Evolutionary conservation across 2,329 filamentous ascomycete genomes (phyloP).

Genomic region (Aphanoascus verrucosus): DNA sequence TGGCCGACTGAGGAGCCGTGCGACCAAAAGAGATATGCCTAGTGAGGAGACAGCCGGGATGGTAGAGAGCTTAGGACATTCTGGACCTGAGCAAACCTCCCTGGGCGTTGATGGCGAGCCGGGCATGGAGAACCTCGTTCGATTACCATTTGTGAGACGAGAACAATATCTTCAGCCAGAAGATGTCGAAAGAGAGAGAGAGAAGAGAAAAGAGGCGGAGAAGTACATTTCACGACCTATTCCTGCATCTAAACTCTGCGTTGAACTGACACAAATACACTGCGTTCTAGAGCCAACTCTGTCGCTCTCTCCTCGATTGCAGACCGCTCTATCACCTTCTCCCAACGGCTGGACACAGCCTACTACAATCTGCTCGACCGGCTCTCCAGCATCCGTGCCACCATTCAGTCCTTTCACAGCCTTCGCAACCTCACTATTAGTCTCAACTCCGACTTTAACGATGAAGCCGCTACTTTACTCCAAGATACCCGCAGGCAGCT

Average conservation of each 20-base stretch:
- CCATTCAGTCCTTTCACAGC: constrained; percentile 35
- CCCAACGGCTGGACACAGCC: constrained; percentile 38
- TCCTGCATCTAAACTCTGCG: neutral
- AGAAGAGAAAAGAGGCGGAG: constrained; percentile 67
- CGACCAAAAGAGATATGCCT: neutral
- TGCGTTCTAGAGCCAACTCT: constrained; percentile 18
- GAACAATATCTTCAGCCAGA: constrained; percentile 26
- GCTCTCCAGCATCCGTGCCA: constrained; percentile 31
- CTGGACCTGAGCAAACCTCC: neutral
- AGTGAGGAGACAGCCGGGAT: neutral
- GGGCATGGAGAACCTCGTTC: constrained; percentile 16
- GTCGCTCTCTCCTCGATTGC: constrained; percentile 29
- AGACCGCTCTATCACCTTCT: constrained; percentile 33
- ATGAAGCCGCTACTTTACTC: constrained; percentile 28
- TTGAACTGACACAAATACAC: neutral
- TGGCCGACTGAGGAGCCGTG: neutral
- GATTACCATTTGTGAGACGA: constrained; percentile 13
- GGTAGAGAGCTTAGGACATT: neutral
- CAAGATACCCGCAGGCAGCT: constrained; percentile 31
- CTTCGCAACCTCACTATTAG: constrained; percentile 29
- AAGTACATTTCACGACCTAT: constrained; percentile 44
- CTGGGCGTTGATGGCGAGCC: neutral
- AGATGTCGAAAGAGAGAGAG: constrained; percentile 32
- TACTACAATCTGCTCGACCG: constrained; percentile 41
- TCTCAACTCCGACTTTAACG: constrained; percentile 31